phyloP scores from a whole-genome alignment of 495 filamentous ascomycete species.

The Hypoxylon perforatum region DNA sequence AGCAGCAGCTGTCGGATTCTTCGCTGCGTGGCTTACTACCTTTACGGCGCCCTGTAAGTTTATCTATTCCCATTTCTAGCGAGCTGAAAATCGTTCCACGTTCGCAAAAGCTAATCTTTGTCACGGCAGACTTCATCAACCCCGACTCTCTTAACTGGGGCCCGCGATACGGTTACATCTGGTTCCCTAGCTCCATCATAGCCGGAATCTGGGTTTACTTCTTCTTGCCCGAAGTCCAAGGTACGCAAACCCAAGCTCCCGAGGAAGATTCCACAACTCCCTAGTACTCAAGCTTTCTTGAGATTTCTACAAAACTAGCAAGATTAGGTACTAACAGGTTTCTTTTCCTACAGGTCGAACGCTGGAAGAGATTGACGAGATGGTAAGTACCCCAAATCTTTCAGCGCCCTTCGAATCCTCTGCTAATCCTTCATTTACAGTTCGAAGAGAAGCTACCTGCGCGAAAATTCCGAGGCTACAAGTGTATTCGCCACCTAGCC shows the following conservation, averaged over 20 bases:
- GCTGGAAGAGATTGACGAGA: slow-evolving; percentile 61
- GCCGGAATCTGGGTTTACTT: slow-evolving; percentile 59
- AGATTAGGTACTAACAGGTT: background rate
- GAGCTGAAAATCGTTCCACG: too few relatives aligned
- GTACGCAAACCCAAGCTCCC: slow-evolving; percentile 10
- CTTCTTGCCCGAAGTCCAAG: slow-evolving; percentile 60
- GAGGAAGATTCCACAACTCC: background rate
- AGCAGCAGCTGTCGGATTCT: slow-evolving; percentile 54
- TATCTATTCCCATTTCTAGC: too few relatives aligned
- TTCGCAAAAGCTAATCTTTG: background rate
- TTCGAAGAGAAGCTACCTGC: slow-evolving; percentile 54
- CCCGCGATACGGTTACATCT: slow-evolving; percentile 60
- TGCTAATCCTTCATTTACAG: slow-evolving; percentile 13
- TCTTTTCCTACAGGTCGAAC: slow-evolving; percentile 39
- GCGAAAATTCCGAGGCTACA: slow-evolving; percentile 52
- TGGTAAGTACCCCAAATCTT: slow-evolving; percentile 41
- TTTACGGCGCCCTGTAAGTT: slow-evolving; percentile 59
- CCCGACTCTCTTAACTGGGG: slow-evolving; percentile 62
- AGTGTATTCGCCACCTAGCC: slow-evolving; percentile 39
- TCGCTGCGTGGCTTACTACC: slow-evolving; percentile 60
- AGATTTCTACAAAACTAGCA: background rate
- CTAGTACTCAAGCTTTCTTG: background rate
- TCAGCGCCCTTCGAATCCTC: background rate
- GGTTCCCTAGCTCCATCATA: slow-evolving; percentile 50
- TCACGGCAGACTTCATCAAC: slow-evolving; percentile 59